These are phyloP conservation scores for Penicillium sp. DNA, from an alignment of 2,329 filamentous ascomycete species.

Conservation along the genomic window DNA sequence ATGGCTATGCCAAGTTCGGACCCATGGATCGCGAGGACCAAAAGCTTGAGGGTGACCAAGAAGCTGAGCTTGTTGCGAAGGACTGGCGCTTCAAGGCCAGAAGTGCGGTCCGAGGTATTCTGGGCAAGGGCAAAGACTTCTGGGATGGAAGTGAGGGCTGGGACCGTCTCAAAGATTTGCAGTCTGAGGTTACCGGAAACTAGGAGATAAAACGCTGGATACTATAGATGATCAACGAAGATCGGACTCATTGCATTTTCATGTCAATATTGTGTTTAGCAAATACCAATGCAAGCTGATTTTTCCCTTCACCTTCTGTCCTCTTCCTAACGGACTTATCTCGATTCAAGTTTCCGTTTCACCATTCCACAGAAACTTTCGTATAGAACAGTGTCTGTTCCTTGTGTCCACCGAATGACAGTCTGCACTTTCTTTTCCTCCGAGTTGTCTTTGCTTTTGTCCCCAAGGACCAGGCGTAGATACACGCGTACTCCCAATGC, in stretches of 20 bases:
- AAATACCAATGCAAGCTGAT: not conserved
- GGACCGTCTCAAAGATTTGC: slow-evolving; percentile 40
- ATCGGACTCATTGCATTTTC: not conserved
- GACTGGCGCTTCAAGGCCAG: slow-evolving; percentile 89
- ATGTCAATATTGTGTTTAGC: not conserved
- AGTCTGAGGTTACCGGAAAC: slow-evolving; percentile 37
- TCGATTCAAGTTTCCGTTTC: slow-evolving; percentile 52
- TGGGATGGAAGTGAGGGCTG: slow-evolving; percentile 71
- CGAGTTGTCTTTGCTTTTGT: not conserved
- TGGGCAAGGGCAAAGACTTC: slow-evolving; percentile 75
- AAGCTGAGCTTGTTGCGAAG: slow-evolving; percentile 65
- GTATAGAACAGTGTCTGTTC: slow-evolving; percentile 71
- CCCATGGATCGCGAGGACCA: slow-evolving; percentile 59
- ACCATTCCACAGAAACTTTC: slow-evolving; percentile 87
- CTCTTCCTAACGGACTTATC: not conserved
- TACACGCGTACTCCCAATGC: slow-evolving; percentile 61
- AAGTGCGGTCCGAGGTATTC: slow-evolving; percentile 78
- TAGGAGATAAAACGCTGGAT: slow-evolving; percentile 16
- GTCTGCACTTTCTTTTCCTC: slow-evolving; percentile 50
- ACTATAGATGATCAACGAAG: slow-evolving; percentile 7
- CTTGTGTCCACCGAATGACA: slow-evolving; percentile 71
- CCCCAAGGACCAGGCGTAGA: slow-evolving; percentile 40
- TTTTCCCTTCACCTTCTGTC: not conserved
- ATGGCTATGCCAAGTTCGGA: slow-evolving; percentile 79
- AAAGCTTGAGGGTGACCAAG: slow-evolving; percentile 43